Evolutionary conservation across 179 eudicot genomes (phyloP), one percentile per base, ranked within the genome.

Genomic region (Actinidia arguta): DNA sequence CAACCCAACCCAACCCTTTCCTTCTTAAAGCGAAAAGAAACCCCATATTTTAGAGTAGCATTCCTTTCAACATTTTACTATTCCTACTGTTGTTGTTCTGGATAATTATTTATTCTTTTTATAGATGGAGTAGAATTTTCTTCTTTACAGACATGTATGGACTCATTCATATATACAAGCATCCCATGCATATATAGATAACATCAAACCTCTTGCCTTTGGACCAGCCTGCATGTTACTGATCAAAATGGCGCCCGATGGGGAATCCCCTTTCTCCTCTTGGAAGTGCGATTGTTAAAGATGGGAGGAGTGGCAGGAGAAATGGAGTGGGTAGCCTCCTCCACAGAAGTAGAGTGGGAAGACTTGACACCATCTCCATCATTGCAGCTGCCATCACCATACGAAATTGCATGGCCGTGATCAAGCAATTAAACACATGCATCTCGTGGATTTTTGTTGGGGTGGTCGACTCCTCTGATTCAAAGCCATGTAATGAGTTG

Each of bases 201-300:
- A 20, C 52, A 7, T 8, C 25, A 11, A 7, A 13, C 55, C 59
- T 25, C 59, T 20, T 24, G 55, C 3, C 14, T 13, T 50, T 16
- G 6, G 47, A 46, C 39, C 12, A 24, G 12, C 75, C 54, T 42
- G 4, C 22, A 6, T 5, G 1, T 1, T 6, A 7, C 6, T 18
- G 58, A 55, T 82, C 82, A 82, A 82, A 87, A 82, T 4, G 89
- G 87, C 3, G 89, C 83, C 5, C 89, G 89, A 44, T 84, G 91
- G 0, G 91, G 91, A 62, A 85, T 75, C n/a, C 91, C 89, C 82
- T 89, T 89, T 56, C 91, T 81, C 78, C 89, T 62, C 50, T 83
- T 78, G 18, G 91, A 89, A 79, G 83, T 89, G 27, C 72, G 73
- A 62, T 85, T 86, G 68, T 79, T 86, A 83, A 76, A 84, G n/a